Evolutionary conservation across 352 stramenopile genomes (phyloP), one percentile per base, ranked within the genome.

Genomic region (Phytopythium litorale): DNA sequence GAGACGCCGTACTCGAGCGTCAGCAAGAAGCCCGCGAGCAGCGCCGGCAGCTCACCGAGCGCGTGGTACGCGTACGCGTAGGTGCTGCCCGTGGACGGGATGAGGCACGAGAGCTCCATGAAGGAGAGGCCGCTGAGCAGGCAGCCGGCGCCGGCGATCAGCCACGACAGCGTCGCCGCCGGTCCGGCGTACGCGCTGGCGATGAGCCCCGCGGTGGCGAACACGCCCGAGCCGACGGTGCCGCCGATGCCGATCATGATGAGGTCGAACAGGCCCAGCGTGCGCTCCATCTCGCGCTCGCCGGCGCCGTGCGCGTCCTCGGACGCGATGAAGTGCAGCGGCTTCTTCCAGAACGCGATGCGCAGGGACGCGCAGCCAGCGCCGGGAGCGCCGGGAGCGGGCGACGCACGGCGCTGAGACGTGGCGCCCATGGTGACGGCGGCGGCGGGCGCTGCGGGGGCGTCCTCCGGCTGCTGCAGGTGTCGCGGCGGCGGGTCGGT

Each of bases 1-100:
- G 87, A 94, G 23, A 98, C 67, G 37, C 90, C 84, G 77, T 98
- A 99, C 78, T 98, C 95, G 52, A 99, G 77, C 30, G 91, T 97
- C 30, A 98, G 70, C 33, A 96, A 66, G 18, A 87, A 94, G 3
- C 82, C 94, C 0, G 92, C 91, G 49, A 98, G 56, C 53, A 98
- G 77, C 7, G 96, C 96, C 2, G 92, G 89, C 3, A 98, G 71
- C 67, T 99, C 96, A 3, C 95, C 94, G 19, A 98, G 72, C 0
- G 91, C 79, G 59, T 98, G 88, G 65, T 98, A 98, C 0, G 93
- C 78, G 71, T 98, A 99, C 11, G 90, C 87, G 63, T 99, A 99
- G 8, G 90, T 98, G 61, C 79, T 96, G 0, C 95, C 95, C 0
- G 91, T 76, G 11, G 80, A 95, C 16, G 94, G 93, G 52, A 98